Percentiles rank a stretch among this genome's conserved stretches.
These are phyloP conservation scores for Ophiosphaerella herpotricha DNA, from an alignment of 2,329 filamentous ascomycete genomes.

Conservation along the genomic window DNA sequence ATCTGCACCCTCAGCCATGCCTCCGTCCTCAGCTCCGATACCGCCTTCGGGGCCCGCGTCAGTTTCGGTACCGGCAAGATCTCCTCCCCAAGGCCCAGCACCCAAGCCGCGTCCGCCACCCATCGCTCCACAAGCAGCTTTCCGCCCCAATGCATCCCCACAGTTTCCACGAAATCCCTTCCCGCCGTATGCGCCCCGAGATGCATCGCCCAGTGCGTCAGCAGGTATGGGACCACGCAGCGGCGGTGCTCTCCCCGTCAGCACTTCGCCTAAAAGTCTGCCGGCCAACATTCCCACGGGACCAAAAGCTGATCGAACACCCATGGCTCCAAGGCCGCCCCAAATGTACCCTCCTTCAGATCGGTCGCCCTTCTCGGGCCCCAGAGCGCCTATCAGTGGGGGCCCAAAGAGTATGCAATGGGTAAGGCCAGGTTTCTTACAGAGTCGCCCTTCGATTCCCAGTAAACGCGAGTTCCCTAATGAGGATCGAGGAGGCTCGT, in stretches of 20 bases:
- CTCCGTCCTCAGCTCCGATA: conserved; percentile 7
- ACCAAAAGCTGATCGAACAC: conserved; percentile 44
- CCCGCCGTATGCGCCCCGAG: conserved; percentile 28
- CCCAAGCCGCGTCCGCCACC: conserved; percentile 34
- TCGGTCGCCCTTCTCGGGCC: conserved; percentile 30
- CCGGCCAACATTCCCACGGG: conserved; percentile 48
- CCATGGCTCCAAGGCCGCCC: conserved; percentile 36
- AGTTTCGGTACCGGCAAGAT: conserved; percentile 20
- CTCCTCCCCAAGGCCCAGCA: conserved; percentile 38
- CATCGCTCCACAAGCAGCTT: conserved; percentile 39
- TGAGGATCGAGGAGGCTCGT: conserved; percentile 49
- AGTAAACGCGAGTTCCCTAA: conserved; percentile 52
- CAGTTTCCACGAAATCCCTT: conserved; percentile 37
- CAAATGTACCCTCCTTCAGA: conserved; percentile 37
- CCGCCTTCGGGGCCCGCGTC: conserved; percentile 9
- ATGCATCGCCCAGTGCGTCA: conserved; percentile 34
- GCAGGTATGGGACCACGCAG: conserved; percentile 31
- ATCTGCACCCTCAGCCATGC: conserved; percentile 9
- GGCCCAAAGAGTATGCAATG: conserved; percentile 48
- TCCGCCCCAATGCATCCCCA: conserved; percentile 39
- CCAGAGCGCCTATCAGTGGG: conserved; percentile 40
- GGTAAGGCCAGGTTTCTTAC: conserved; percentile 48
- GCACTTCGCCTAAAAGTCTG: conserved; percentile 43
- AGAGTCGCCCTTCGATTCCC: conserved; percentile 43
- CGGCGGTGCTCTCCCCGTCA: conserved; percentile 24